phyloP scores from a whole-genome alignment of 1,139 yeast genomes.

The Candida pseudocylindracea region DNA sequence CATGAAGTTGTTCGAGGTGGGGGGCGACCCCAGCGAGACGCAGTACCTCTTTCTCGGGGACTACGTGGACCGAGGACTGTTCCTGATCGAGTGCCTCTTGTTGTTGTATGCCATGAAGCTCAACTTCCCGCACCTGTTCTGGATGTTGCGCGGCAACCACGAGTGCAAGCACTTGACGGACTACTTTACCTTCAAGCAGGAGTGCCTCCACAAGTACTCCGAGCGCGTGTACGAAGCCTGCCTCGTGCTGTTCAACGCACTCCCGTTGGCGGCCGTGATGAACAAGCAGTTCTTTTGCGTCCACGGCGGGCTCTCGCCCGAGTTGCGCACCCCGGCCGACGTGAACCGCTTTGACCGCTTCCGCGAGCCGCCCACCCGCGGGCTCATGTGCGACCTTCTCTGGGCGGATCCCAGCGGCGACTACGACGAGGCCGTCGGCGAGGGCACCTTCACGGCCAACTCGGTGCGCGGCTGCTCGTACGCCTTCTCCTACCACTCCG shows the following conservation, averaged over 20 bases:
- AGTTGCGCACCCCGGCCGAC: constrained; percentile 49
- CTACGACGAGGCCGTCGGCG: constrained; percentile 47
- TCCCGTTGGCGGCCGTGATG: constrained; percentile 89
- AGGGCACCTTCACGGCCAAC: constrained; percentile 35
- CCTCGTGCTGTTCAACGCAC: constrained; percentile 60
- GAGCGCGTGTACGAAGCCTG: constrained; percentile 48
- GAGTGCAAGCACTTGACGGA: constrained; percentile 89
- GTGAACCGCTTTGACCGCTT: constrained; percentile 53
- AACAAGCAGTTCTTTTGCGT: constrained; percentile 90
- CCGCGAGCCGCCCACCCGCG: constrained; percentile 84
- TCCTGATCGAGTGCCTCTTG: constrained; percentile 72
- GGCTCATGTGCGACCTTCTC: constrained; percentile 82
- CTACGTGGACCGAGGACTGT: constrained; percentile 89
- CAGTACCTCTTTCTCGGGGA: constrained; percentile 81
- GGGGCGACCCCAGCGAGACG: constrained; percentile 67
- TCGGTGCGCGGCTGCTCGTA: constrained; percentile 84
- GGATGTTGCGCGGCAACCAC: constrained; percentile 85
- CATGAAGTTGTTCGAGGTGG: constrained; percentile 81
- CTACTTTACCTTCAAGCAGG: constrained; percentile 81
- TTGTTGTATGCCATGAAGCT: constrained; percentile 66
- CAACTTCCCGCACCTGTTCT: constrained; percentile 54
- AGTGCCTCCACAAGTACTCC: constrained; percentile 75
- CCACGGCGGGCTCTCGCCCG: constrained; percentile 94
- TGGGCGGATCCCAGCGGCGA: constrained; percentile 95
- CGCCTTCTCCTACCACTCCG: constrained; percentile 71